Evolutionary conservation across 768 basidiomycete species (phyloP).

Genomic region (Kwoniella bestiolae): DNA sequence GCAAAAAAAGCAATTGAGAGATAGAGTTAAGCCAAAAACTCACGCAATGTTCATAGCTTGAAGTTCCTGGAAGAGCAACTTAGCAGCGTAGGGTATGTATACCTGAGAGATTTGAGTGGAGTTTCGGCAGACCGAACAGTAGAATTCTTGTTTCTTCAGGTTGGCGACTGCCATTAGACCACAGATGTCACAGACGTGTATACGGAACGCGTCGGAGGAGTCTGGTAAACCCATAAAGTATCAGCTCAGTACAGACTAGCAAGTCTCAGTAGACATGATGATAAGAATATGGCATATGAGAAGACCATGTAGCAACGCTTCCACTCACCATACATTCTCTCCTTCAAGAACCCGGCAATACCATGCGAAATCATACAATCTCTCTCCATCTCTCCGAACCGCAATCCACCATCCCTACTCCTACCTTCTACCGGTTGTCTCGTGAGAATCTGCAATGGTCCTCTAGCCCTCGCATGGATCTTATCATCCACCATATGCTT

Average conservation of each 20-base stretch:
- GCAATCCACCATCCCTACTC: constrained; percentile 96
- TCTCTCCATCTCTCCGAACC: constrained; percentile 99
- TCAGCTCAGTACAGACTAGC: too few species aligned
- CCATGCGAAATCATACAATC: constrained; percentile 99
- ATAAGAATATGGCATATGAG: too few species aligned
- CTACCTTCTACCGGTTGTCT: constrained; percentile 98
- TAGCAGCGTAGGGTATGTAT: constrained; percentile 79
- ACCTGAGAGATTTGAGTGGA: constrained; percentile 88
- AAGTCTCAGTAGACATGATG: too few species aligned
- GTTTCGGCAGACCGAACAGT: constrained; percentile 97
- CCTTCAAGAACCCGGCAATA: constrained; percentile 96
- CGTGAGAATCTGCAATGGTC: constrained; percentile 96
- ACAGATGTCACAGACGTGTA: constrained; percentile 63
- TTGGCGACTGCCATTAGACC: constrained; percentile 97
- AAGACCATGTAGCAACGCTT: too few species aligned
- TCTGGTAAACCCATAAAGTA: background rate
- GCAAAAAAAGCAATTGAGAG: background rate
- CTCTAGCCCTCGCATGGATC: constrained; percentile 95
- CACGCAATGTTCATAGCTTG: constrained; percentile 53
- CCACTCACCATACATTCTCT: constrained; percentile 67
- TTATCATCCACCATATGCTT: constrained; percentile 99
- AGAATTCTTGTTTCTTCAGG: constrained; percentile 98
- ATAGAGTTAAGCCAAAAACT: constrained; percentile 17
- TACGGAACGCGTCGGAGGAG: constrained; percentile 56
- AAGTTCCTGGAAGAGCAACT: constrained; percentile 84